A percentile compares a stretch with the other conserved stretches of the same genome.
Evolutionary conservation across 306 rosid species (phyloP).

Genomic region (Betula pendula): DNA sequence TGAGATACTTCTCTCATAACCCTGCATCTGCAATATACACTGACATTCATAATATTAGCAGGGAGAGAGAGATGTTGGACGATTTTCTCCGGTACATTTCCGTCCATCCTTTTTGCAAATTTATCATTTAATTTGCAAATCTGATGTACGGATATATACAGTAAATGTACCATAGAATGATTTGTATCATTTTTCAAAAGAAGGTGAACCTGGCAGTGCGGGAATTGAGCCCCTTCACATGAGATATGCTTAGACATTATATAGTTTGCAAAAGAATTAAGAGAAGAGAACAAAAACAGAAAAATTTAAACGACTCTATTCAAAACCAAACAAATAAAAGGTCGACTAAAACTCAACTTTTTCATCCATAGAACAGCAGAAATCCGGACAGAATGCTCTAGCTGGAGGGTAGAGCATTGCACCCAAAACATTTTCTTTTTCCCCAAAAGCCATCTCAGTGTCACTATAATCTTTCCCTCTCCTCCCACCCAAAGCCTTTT

Average conservation of each 20-base stretch:
- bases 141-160: too few relatives aligned
- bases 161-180: too few relatives aligned
- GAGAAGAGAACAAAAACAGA: neutral
- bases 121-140: too few relatives aligned
- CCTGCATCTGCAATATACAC: neutral
- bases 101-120: too few relatives aligned
- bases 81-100: too few relatives aligned
- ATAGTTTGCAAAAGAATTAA: neutral
- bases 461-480: neutral
- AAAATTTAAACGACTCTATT: neutral
- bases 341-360: neutral
- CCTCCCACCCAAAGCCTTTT: neutral
- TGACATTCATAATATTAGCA: neutral
- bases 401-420: neutral
- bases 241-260: neutral
- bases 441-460: neutral
- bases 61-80: too few relatives aligned
- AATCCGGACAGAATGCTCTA: neutral
- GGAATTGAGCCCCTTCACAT: neutral
- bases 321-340: neutral
- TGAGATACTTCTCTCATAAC: neutral
- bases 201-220: neutral
- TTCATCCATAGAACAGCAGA: neutral
- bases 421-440: neutral
- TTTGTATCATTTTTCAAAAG: too few relatives aligned